Base-by-base conservation (phyloP, 148 eudicot genomes). In the Camellia lanceoleosa region DNA sequence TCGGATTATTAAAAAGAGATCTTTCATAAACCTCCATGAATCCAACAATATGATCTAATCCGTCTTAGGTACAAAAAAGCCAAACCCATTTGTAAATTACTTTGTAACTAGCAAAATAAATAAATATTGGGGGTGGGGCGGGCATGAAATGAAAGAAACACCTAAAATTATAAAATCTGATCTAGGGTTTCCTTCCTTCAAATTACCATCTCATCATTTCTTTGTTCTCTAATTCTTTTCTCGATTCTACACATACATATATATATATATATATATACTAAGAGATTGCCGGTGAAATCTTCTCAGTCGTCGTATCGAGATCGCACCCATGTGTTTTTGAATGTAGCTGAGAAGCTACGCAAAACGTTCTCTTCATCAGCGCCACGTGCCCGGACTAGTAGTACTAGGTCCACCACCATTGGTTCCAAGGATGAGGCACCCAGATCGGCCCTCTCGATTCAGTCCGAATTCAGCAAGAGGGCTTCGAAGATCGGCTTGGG, bases 401-500 rank as follows among this genome's bases (percentile, higher is more conserved):
- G 86, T 66, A 82, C 80, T 56, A 67, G 63, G 10, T 30, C 38
- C 38, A 47, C 10, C n/a, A 49, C 63, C 63, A 6, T 13, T 46
- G 49, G 16, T 46, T 79, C 88, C n/a, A 78, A 72, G 30, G 74
- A 73, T 6, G 87, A 81, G 58, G 89, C 85, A 49, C 84, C 89
- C 38, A 79, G 88, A 80, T 88, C 90, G 46, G 83, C 84, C 10
- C 84, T 73, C 44, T 72, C 94, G 41, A 83, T 80, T 52, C 92
- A 84, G 73, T 92, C 97, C 19, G 94, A 92, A 81, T 93, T 93
- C 78, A 92, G 89, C 55, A 82, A 85, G 77, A 85, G 94, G 79
- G 97, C 95, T 4, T 89, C 95, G 3, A 90, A 88, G 73, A 92
- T 93, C 63, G 95, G 94, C 79, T 83, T 85, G 16, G 95, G 87